These are phyloP conservation scores for Fusarium sp. DNA, from an alignment of 2,329 filamentous ascomycete genomes.

Conservation along the genomic window DNA sequence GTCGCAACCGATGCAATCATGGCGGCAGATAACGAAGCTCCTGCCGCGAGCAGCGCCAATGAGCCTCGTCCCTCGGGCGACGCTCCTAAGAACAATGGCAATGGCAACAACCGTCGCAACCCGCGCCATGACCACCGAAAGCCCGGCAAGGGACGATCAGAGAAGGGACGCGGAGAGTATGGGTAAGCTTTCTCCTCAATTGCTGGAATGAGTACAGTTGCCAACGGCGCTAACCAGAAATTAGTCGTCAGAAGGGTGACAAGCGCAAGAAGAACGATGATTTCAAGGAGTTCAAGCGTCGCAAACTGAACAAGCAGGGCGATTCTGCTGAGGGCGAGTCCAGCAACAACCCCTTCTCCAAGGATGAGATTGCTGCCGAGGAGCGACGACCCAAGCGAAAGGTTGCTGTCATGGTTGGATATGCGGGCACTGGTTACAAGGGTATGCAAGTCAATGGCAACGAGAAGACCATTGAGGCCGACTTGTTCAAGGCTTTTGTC, in stretches of 20 bases:
- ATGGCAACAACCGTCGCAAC: slow-evolving; percentile 47
- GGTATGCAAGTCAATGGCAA: slow-evolving; percentile 91
- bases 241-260: slow-evolving; percentile 55
- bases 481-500: slow-evolving; percentile 93
- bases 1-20: slow-evolving; percentile 52
- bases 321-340: slow-evolving; percentile 49
- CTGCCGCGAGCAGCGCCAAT: slow-evolving; percentile 45
- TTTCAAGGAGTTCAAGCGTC: slow-evolving; percentile 58
- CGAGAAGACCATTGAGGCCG: slow-evolving; percentile 95
- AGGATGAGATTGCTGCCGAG: slow-evolving; percentile 90
- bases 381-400: slow-evolving; percentile 93
- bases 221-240: slow-evolving; percentile 54
- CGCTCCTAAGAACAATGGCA: slow-evolving; percentile 31
- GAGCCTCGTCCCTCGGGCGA: slow-evolving; percentile 37
- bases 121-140: slow-evolving; percentile 49
- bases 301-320: slow-evolving; percentile 56
- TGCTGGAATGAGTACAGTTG: slow-evolving; percentile 29
- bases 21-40: slow-evolving; percentile 51
- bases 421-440: slow-evolving; percentile 95
- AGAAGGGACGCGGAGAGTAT: slow-evolving; percentile 52
- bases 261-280: slow-evolving; percentile 58
- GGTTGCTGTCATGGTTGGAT: slow-evolving; percentile 94
- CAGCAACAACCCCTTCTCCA: slow-evolving; percentile 65
- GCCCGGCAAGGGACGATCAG: slow-evolving; percentile 48
- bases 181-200: slow-evolving; percentile 41